A percentile compares a stretch with the other conserved stretches of the same genome.
These are phyloP conservation scores for Suhomyces chickasaworum DNA, from an alignment of 1,139 yeast genomes.

Conservation along the genomic window DNA sequence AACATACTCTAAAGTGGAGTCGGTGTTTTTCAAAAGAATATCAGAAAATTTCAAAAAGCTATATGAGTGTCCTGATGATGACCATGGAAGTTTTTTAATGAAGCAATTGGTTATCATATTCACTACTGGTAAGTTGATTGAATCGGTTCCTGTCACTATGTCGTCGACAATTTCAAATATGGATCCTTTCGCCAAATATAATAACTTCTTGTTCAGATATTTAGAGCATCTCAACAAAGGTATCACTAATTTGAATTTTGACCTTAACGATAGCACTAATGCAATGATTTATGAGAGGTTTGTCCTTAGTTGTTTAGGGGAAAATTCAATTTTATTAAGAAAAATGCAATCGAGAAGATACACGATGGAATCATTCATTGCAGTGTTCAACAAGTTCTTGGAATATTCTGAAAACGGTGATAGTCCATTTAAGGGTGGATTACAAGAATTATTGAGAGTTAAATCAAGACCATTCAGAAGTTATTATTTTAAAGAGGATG, in stretches of 20 bases:
- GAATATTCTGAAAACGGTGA: conserved; percentile 14
- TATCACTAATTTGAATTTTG: conserved; percentile 22
- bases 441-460: conserved; percentile 16
- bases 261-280: conserved; percentile 19
- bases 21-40: conserved; percentile 24
- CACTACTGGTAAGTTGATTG: conserved; percentile 23
- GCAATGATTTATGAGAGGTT: conserved; percentile 42
- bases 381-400: conserved; percentile 30
- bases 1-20: conserved; percentile 30
- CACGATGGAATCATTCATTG: conserved; percentile 32
- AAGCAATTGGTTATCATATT: conserved; percentile 31
- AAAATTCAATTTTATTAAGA: conserved; percentile 43
- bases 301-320: conserved; percentile 56
- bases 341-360: conserved; percentile 37
- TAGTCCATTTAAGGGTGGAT: conserved; percentile 4
- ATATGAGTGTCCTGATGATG: conserved; percentile 10
- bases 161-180: conserved; percentile 12
- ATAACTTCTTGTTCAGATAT: conserved; percentile 30
- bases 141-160: conserved; percentile 4
- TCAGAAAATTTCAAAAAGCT: conserved; percentile 11
- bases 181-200: conserved; percentile 19
- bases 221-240: conserved; percentile 37
- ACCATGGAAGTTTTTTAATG: conserved; percentile 18
- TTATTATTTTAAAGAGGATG: conserved; percentile 65
- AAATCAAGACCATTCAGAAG: conserved; percentile 41